These are phyloP conservation scores for Ettlia oleoabundans DNA, from an alignment of 139 green algal genomes.

Conservation along the genomic window DNA sequence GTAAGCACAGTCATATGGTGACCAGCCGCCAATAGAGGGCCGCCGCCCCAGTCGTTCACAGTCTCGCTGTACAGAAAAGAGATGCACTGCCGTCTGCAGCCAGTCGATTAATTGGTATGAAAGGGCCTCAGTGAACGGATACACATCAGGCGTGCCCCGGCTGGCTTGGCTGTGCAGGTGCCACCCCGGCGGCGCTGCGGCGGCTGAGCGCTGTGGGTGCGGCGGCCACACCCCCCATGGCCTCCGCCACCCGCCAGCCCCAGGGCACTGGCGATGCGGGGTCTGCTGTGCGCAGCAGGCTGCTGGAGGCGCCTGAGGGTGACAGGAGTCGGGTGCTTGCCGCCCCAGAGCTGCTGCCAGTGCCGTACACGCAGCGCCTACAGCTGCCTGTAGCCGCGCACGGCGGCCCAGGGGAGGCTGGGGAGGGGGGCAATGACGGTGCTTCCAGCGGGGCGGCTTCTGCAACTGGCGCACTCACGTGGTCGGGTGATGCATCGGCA, in stretches of 20 bases:
- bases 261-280: not conserved
- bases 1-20: not conserved
- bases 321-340: conserved; percentile 14
- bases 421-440: not conserved
- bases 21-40: not conserved
- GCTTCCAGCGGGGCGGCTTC: not conserved
- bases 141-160: too few species aligned
- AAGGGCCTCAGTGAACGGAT: too few species aligned
- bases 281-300: not conserved
- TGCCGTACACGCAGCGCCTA: conserved; percentile 64
- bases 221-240: conserved; percentile 3
- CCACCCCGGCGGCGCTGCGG: not conserved
- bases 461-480: not conserved
- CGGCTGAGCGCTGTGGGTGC: not conserved
- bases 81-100: too few species aligned
- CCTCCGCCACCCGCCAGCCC: not conserved
- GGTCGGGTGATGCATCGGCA: conserved; percentile 6
- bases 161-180: not conserved
- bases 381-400: not conserved
- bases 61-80: too few species aligned
- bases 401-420: not conserved
- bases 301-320: conserved; percentile 15
- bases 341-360: conserved; percentile 35
- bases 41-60: too few species aligned
- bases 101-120: too few species aligned